phyloP scores from a whole-genome alignment of 495 filamentous ascomycete genomes.

The Xylaria sp. region DNA sequence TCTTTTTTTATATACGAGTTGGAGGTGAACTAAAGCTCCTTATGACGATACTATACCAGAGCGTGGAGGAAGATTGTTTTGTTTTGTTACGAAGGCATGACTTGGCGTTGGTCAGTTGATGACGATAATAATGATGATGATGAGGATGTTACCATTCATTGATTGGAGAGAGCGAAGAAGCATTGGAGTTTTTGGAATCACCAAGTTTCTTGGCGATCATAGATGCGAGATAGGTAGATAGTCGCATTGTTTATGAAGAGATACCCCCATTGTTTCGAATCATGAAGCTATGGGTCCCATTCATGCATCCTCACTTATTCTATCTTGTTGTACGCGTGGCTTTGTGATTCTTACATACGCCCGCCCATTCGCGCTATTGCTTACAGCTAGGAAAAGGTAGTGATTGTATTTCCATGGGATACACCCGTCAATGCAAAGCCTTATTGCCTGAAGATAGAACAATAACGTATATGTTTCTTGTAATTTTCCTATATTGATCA shows the following conservation, averaged over 20 bases:
- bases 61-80: conserved; percentile 21
- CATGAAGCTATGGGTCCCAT: conserved; percentile 29
- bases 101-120: conserved; percentile 19
- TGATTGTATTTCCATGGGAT: too few species aligned
- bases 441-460: neutral
- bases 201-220: neutral
- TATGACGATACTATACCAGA: conserved; percentile 8
- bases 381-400: too few species aligned
- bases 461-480: too few species aligned
- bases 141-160: conserved; percentile 2
- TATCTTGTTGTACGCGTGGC: neutral
- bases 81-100: conserved; percentile 25
- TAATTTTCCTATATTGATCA: neutral
- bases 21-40: neutral
- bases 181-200: neutral
- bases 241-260: conserved; percentile 36
- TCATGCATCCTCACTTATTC: conserved; percentile 8
- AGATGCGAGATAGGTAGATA: conserved; percentile 20
- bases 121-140: conserved; percentile 29
- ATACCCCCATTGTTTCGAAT: conserved; percentile 40
- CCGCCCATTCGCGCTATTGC: too few species aligned
- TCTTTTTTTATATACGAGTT: neutral
- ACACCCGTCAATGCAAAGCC: neutral
- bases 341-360: neutral
- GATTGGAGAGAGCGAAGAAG: conserved; percentile 7